Base-by-base conservation (phyloP, 208 protist genomes). In the Trypanosoma mega region DNA sequence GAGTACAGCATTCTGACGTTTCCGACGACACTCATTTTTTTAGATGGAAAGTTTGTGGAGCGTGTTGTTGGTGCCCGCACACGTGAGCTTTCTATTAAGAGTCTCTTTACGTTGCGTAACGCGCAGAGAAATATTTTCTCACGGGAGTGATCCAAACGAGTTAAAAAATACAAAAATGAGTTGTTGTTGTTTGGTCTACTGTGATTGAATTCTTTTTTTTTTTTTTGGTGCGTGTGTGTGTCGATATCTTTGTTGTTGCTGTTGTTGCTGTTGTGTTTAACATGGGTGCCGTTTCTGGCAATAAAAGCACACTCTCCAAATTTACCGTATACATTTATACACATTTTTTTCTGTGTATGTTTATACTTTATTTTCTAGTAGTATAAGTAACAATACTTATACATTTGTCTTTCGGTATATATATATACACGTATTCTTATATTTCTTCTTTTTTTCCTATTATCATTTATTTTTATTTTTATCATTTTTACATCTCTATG, bases 91-190 rank as follows among this genome's bases (percentile, higher is more conserved):
- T 87, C 84, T 11, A 92, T 91, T 43, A 94, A 94, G 72, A 82
- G 80, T 4, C 64, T 91, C 1, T 90, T 94, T 44, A 85, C 87
- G 68, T 68, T 94, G 43, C 81, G 87, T 16, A 94, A 94, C 58
- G 76, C 55, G 21, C 62, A 64, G 0, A 64, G 82, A 2, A 85
- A 90, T 46, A 76, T 94, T 33, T 87, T 94, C 53, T 84, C 87
- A 8, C 53, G 80, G 1, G 68, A 83, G 45, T 92, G 59, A 59
- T 20, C 34, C 34, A 12, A 39, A 39, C 34, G 12, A 39, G 34
- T 39, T 6, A 12, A 39, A 39, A 16, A 16, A 12, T 39, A 39
- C 12, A 39, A 6, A 12, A 16, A 16, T 39, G 6, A 16, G 34
- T 39, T 39, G 34, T 39, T 39, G 34, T 39, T 12, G 34, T 39